Evolutionary conservation across 2,329 filamentous ascomycete genomes (phyloP).

Genomic region (Epichloe festucae): DNA sequence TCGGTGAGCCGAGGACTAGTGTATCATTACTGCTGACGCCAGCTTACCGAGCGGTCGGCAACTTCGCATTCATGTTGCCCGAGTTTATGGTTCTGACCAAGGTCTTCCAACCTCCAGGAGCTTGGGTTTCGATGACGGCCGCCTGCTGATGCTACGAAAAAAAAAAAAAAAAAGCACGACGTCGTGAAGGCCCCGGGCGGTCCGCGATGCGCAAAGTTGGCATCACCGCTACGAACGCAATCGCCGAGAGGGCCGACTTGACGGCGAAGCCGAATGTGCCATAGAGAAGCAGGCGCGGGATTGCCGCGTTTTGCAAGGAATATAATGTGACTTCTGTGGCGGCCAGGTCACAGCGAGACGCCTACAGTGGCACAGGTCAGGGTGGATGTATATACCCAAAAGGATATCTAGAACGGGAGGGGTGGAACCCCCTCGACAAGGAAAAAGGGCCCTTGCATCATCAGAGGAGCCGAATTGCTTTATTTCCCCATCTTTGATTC

Average conservation of each 20-base stretch:
- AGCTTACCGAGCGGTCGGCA: background rate
- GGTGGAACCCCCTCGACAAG: background rate
- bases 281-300: background rate
- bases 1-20: constrained; percentile 5
- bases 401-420: constrained; percentile 2
- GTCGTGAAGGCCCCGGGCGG: no score
- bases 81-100: background rate
- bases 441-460: background rate
- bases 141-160: no score
- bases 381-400: constrained; percentile 4
- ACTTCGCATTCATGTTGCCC: background rate
- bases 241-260: background rate
- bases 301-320: background rate
- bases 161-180: no score
- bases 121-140: background rate
- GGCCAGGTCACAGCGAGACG: background rate
- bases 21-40: background rate
- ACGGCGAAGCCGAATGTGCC: background rate
- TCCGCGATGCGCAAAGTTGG: no score
- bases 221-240: no score
- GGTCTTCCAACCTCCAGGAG: background rate
- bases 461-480: background rate
- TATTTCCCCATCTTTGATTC: background rate
- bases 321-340: background rate
- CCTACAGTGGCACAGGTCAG: background rate